These are phyloP conservation scores for Nepenthes alata DNA, from an alignment of 179 eudicot species.

Conservation along the genomic window DNA sequence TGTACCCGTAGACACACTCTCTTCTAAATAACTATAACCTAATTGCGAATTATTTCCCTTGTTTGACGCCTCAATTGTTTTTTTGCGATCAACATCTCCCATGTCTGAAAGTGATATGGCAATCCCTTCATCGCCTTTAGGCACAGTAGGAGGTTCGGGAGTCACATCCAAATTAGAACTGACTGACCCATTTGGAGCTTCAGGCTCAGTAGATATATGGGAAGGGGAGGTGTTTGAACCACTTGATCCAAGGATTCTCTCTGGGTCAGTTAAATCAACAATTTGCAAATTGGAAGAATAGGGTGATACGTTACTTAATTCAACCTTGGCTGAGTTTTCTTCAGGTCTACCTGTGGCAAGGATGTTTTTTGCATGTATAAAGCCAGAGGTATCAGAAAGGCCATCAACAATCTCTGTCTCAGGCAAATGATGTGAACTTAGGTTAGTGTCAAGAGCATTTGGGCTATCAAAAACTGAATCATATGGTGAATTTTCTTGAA, in stretches of 20 bases:
- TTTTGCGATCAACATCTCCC: constrained; percentile 21
- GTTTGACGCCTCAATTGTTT: constrained; percentile 18
- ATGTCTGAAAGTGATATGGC: constrained; percentile 11
- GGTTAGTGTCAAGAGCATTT: constrained; percentile 20
- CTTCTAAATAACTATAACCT: constrained; percentile 19
- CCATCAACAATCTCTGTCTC: constrained; percentile 23
- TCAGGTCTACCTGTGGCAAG: constrained; percentile 16
- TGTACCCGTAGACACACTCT: constrained; percentile 13
- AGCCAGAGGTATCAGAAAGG: constrained; percentile 15
- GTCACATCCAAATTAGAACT: constrained; percentile 18
- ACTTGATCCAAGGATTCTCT: constrained; percentile 19
- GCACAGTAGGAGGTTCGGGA: constrained; percentile 19
- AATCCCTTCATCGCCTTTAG: constrained; percentile 16
- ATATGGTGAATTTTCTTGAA: constrained; percentile 21
- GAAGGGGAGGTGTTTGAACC: constrained; percentile 16
- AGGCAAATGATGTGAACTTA: constrained; percentile 21
- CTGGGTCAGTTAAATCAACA: constrained; percentile 15
- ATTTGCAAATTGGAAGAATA: constrained; percentile 17
- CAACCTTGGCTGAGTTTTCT: constrained; percentile 19
- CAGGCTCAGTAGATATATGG: constrained; percentile 15
- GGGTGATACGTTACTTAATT: constrained; percentile 12
- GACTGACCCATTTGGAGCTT: constrained; percentile 16
- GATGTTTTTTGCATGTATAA: constrained; percentile 14
- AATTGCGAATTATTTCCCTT: constrained; percentile 17
- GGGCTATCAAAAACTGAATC: constrained; percentile 20